Conservation (phyloP, 768 basidiomycete genomes). For the Naematelia encephala region DNA sequence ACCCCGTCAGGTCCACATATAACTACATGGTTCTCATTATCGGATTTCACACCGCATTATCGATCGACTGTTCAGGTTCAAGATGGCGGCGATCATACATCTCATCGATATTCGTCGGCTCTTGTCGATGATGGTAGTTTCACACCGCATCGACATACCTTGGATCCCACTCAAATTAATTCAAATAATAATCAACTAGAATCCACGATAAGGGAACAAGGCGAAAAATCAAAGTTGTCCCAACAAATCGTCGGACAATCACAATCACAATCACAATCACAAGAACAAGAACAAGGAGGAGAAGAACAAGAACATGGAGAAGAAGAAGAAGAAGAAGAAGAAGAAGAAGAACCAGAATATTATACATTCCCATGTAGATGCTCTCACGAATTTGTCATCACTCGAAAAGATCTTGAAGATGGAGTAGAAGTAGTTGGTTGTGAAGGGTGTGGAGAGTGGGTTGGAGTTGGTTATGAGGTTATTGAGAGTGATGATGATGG, state of each 20-base stretch:
- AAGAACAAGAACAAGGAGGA: background rate
- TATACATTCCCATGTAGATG: slow-evolving; percentile 53
- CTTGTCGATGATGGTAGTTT: too few relatives aligned
- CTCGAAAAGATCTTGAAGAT: slow-evolving; percentile 47
- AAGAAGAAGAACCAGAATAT: slow-evolving; percentile 33
- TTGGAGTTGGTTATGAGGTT: slow-evolving; percentile 52
- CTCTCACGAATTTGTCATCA: slow-evolving; percentile 43
- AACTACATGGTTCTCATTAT: slow-evolving; percentile 18
- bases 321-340: slow-evolving; percentile 9
- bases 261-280: too few relatives aligned
- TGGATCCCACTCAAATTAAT: too few relatives aligned
- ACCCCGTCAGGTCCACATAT: slow-evolving; percentile 15
- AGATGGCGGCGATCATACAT: background rate
- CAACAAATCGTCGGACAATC: too few relatives aligned
- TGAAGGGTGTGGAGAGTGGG: slow-evolving; percentile 52
- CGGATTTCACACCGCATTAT: slow-evolving; percentile 27
- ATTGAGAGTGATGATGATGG: slow-evolving; percentile 33
- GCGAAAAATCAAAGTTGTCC: too few relatives aligned
- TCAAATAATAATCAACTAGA: too few relatives aligned
- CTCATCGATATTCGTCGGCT: too few relatives aligned
- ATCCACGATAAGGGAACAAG: too few relatives aligned
- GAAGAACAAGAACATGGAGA: background rate
- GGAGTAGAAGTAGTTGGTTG: slow-evolving; percentile 51
- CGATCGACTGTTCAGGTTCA: background rate
- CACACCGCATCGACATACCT: too few relatives aligned